These are phyloP conservation scores for Verticillium nubilum DNA, from an alignment of 2,329 filamentous ascomycete species.

Conservation along the genomic window DNA sequence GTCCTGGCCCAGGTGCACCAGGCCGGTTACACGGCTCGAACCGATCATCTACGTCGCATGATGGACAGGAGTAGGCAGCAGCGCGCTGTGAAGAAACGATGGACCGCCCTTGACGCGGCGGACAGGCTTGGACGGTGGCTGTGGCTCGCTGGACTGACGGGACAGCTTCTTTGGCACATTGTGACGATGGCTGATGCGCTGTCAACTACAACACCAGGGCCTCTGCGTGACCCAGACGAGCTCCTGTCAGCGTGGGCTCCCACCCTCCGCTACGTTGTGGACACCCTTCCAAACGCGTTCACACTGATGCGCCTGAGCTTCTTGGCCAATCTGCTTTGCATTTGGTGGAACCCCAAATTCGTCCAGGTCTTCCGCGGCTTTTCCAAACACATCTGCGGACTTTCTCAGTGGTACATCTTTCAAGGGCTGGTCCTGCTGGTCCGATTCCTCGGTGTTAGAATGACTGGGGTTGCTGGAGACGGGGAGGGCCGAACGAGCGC, in stretches of 20 bases:
- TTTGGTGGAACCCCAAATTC: constrained; percentile 67
- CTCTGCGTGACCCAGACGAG: constrained; percentile 9
- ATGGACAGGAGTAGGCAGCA: constrained; percentile 58
- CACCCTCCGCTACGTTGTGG: neutral
- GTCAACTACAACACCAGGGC: constrained; percentile 1
- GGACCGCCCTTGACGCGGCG: constrained; percentile 36
- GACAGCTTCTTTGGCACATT: constrained; percentile 48
- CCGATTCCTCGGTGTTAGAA: constrained; percentile 43
- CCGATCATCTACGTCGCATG: constrained; percentile 72
- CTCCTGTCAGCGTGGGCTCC: constrained; percentile 1
- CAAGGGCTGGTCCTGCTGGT: constrained; percentile 55
- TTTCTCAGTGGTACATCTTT: constrained; percentile 60
- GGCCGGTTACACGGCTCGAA: constrained; percentile 75
- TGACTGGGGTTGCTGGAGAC: constrained; percentile 33
- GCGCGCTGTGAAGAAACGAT: constrained; percentile 32
- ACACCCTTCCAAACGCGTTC: constrained; percentile 32
- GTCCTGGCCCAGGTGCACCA: constrained; percentile 65
- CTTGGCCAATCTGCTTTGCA: constrained; percentile 41
- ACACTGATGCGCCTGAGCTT: constrained; percentile 42
- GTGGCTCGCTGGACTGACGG: constrained; percentile 41
- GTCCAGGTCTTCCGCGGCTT: constrained; percentile 55
- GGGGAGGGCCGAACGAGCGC: constrained; percentile 31
- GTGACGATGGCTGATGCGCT: constrained; percentile 16
- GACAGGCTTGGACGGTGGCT: constrained; percentile 35
- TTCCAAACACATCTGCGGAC: constrained; percentile 52